Evolutionary conservation across 2,329 filamentous ascomycete species (phyloP).

Genomic region (Exophiala sp.): DNA sequence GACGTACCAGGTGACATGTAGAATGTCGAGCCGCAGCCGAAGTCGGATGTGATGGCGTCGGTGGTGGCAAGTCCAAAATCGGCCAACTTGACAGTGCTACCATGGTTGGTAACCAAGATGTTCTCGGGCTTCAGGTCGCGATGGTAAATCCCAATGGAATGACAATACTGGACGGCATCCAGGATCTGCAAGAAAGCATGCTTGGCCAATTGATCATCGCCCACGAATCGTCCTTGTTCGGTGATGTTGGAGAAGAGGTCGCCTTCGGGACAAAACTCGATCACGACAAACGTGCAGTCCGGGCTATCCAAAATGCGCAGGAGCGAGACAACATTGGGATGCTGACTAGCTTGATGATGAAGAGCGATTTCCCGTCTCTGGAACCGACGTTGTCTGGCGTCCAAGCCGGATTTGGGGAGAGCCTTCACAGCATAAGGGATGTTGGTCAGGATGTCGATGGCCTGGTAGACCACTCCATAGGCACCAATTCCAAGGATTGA

Average conservation of each 20-base stretch:
- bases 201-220: slow-evolving; percentile 84
- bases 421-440: slow-evolving; percentile 93
- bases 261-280: slow-evolving; percentile 96
- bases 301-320: slow-evolving; percentile 86
- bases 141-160: slow-evolving; percentile 90
- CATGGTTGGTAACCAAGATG: slow-evolving; percentile 84
- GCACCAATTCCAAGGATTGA: slow-evolving; percentile 87
- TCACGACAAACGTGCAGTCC: slow-evolving; percentile 92
- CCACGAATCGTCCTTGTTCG: slow-evolving; percentile 86
- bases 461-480: slow-evolving; percentile 93
- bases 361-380: slow-evolving; percentile 90
- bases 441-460: slow-evolving; percentile 76
- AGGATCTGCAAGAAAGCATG: slow-evolving; percentile 89
- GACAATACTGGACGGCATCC: slow-evolving; percentile 95
- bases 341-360: slow-evolving; percentile 82
- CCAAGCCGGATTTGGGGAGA: slow-evolving; percentile 88
- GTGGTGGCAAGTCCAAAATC: slow-evolving; percentile 95
- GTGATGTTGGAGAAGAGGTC: slow-evolving; percentile 98
- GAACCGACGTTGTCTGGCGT: slow-evolving; percentile 81
- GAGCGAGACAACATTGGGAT: slow-evolving; percentile 91
- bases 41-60: slow-evolving; percentile 81
- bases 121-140: slow-evolving; percentile 98
- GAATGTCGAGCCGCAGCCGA: slow-evolving; percentile 96
- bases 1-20: slow-evolving; percentile 97
- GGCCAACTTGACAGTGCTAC: slow-evolving; percentile 87